Evolutionary conservation across 352 stramenopile genomes (phyloP).

Genomic region (Phytopythium montanum): DNA sequence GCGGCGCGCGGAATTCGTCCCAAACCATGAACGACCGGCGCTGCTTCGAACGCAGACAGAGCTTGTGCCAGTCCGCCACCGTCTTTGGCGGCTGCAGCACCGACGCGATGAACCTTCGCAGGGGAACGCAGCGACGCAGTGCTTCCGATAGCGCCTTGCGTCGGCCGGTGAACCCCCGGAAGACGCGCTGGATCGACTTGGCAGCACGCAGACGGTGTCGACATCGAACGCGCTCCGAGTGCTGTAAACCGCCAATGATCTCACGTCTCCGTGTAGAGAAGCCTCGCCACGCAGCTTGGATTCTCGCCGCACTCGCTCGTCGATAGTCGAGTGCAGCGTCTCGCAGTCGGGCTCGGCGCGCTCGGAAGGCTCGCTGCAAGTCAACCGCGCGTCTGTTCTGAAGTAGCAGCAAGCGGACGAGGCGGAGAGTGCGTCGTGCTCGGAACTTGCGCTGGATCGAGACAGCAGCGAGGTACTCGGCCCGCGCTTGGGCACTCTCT

Average conservation of each 20-base stretch:
- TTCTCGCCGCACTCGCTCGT: slow-evolving; percentile 32
- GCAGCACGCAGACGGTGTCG: slow-evolving; percentile 23
- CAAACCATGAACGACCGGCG: slow-evolving; percentile 59
- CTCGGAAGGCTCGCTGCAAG: slow-evolving; percentile 65
- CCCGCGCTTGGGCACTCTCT: slow-evolving; percentile 46
- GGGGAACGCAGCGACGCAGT: slow-evolving; percentile 10
- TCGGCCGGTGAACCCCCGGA: slow-evolving; percentile 46
- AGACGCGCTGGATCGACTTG: slow-evolving; percentile 46
- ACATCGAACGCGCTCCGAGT: slow-evolving; percentile 19
- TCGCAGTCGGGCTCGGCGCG: slow-evolving; percentile 38
- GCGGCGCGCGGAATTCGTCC: slow-evolving; percentile 58
- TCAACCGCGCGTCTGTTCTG: slow-evolving; percentile 57
- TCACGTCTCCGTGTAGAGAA: slow-evolving; percentile 31
- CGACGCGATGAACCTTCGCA: background rate
- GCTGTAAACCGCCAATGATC: slow-evolving; percentile 5
- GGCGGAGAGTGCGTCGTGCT: slow-evolving; percentile 30
- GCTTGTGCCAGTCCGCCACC: slow-evolving; percentile 10
- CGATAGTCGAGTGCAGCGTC: slow-evolving; percentile 29
- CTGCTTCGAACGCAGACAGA: slow-evolving; percentile 21
- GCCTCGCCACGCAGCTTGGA: slow-evolving; percentile 53
- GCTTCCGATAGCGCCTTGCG: slow-evolving; percentile 41
- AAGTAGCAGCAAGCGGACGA: slow-evolving; percentile 44
- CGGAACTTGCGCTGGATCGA: slow-evolving; percentile 68
- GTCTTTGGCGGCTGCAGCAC: background rate
- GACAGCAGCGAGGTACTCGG: slow-evolving; percentile 41